Base-by-base conservation (phyloP, 2,329 filamentous ascomycete species). In the Ophiostoma pallidulum region DNA sequence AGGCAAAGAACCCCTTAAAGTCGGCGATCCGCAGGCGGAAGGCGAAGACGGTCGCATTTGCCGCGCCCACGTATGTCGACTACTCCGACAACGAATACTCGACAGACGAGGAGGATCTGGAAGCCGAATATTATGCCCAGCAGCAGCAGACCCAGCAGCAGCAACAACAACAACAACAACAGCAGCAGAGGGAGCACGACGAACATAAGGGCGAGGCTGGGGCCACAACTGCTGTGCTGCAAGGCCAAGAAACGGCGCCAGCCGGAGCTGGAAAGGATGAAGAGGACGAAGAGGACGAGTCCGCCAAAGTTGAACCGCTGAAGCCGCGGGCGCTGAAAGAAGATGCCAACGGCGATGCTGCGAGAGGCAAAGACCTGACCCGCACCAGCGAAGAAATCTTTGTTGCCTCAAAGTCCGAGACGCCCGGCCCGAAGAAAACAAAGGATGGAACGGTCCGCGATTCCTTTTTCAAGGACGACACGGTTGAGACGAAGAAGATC, bases 401-500 rank as follows among this genome's bases (percentile, higher is more conserved):
- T 48, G 77, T 80, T 41, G 67, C 53, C 8, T 54, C 64, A 40
- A 78, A 72, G 52, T 58, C 64, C 2, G 72, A 48, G 70, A 76
- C 36, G 4, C 56, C 55, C 1, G 68, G 68, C 2, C 66, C 69
- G 2, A 74, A 73, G 61, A 78, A 83, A 60, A 89, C 87, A 31
- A 80, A 84, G 54, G 94, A 94, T 57, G 89, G 89, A 36, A 91
- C 86, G 19, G 77, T 95, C 38, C 79, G 91, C 54, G 91, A 97
- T 65, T 95, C 91, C 1, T 96, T 97, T 72, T 96, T 96, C 73
- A 94, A 89, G 64, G 92, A 97, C 60, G 91, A 98, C 60, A 88
- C 80, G 28, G 84, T 88, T 32, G 92, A 97, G 65, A 96, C 92
- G 3, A 89, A 94, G 65, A 97, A 97, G 69, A 97, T 98, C 56